Base-by-base conservation (phyloP, 805 yeast species). In the Candida verbasci region DNA sequence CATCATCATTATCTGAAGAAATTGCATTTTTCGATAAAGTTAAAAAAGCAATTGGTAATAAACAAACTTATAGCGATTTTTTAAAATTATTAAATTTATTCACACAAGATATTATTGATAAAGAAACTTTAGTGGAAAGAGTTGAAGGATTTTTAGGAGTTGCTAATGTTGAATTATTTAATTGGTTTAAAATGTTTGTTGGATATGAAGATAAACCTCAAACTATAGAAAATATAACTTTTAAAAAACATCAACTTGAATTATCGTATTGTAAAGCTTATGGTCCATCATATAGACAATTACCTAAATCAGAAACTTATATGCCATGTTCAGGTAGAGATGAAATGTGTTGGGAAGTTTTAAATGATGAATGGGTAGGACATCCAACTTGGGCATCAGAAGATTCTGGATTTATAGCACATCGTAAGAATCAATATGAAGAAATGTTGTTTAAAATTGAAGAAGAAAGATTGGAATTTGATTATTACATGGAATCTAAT, bases 301-400 rank as follows among this genome's bases (percentile, higher is more conserved):
- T 91, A 37, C 98, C 98, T 18, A 89, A 89, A 51, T 78, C 93
- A 1, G 97, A 91, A 57, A 86, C 96, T 0, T 85, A 78, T 53
- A 88, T 88, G 95, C 97, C 97, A 16, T 91, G 97, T 51, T 85
- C 95, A 8, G 98, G 98, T 12, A 79, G 99, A 51, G 99, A 93
- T 61, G 97, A 91, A 50, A 85, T 93, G 89, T 93, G 98, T 58
- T 91, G 97, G 97, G 97, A 91, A 54, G 96, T 93, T 11, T 72
- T 93, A 49, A 93, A 93, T 60, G 98, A 93, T 58, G 97, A 91
- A 61, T 93, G 97, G 97, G 97, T 93, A 24, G 96, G 97, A 6
- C 97, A 93, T 61, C 99, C 99, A 16, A 94, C 96, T n/a, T 93
- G 99, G 99, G 98, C 97, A 3, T 91, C 97, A 0, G 99, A 93